Conservation (phyloP, 2,329 filamentous ascomycete genomes). For the Cordyceps pruinosa region DNA sequence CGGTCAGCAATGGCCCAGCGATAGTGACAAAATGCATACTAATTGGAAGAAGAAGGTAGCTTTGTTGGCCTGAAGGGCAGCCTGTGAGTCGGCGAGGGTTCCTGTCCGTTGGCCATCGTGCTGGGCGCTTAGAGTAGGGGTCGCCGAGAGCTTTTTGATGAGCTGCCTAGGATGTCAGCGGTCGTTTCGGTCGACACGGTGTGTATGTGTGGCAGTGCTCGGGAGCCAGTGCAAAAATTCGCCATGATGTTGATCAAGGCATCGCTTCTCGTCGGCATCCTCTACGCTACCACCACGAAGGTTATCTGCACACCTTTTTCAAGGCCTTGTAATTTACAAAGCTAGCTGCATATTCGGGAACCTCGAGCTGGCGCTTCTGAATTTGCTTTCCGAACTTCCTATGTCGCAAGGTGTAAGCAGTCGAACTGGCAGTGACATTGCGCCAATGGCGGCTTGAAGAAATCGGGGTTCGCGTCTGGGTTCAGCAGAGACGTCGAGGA, state of each 20-base stretch:
- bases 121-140: constrained; percentile 73
- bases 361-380: constrained; percentile 96
- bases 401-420: constrained; percentile 14
- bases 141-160: constrained; percentile 95
- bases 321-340: constrained; percentile 99
- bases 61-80: constrained; percentile 89
- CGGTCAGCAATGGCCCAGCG: constrained; percentile 30
- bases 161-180: constrained; percentile 52
- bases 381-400: constrained; percentile 99
- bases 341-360: constrained; percentile 97
- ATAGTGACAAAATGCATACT: constrained; percentile 44
- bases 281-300: background rate
- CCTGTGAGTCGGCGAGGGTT: constrained; percentile 65
- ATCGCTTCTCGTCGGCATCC: background rate
- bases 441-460: background rate
- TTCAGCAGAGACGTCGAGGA: background rate
- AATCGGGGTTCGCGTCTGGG: background rate
- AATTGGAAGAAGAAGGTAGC: constrained; percentile 98
- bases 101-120: constrained; percentile 49
- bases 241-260: background rate
- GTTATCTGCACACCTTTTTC: constrained; percentile 68
- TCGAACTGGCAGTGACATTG: background rate
- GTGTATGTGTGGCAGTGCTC: background rate
- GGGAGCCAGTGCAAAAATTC: background rate
- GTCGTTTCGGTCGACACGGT: background rate